Evolutionary conservation across 352 stramenopile genomes (phyloP).

Genomic region (Phytophthora agathidicida): DNA sequence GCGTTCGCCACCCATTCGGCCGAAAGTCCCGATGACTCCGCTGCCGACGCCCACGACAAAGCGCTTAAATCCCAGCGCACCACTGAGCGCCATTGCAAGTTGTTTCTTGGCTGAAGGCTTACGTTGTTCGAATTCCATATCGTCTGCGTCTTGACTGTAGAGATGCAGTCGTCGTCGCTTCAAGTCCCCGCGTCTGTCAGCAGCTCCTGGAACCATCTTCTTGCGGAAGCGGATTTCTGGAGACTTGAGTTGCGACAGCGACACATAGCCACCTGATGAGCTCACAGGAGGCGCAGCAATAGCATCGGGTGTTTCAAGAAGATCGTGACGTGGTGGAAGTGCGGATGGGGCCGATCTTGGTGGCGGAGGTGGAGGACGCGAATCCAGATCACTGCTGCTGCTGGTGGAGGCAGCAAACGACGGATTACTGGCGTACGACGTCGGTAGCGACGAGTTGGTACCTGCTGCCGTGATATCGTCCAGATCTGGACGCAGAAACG

Average conservation of each 20-base stretch:
- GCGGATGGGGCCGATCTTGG: constrained; percentile 21
- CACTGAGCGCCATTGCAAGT: constrained; percentile 34
- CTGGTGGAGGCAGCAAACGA: constrained; percentile 26
- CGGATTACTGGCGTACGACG: constrained; percentile 34
- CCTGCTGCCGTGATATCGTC: constrained; percentile 32
- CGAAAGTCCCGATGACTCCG: constrained; percentile 34
- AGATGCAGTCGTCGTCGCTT: constrained; percentile 63
- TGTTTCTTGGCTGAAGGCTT: constrained; percentile 38
- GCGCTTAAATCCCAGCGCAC: constrained; percentile 36
- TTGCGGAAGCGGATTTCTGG: constrained; percentile 77
- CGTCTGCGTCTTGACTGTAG: constrained; percentile 39
- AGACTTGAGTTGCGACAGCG: constrained; percentile 73
- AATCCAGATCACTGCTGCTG: constrained; percentile 35
- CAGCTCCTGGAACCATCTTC: constrained; percentile 37
- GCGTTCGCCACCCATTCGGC: constrained; percentile 31
- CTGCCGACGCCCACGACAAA: constrained; percentile 41
- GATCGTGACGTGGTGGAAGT: constrained; percentile 24
- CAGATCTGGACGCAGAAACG: constrained; percentile 71
- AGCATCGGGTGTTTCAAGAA: constrained; percentile 13
- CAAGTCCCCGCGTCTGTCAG: constrained; percentile 56
- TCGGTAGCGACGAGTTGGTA: constrained; percentile 12
- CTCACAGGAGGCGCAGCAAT: constrained; percentile 37
- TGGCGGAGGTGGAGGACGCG: constrained; percentile 12
- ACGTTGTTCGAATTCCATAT: constrained; percentile 28
- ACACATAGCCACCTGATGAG: constrained; percentile 70